Evolutionary conservation across 2,329 filamentous ascomycete species (phyloP).

Genomic region (Nannizzia gypsea): DNA sequence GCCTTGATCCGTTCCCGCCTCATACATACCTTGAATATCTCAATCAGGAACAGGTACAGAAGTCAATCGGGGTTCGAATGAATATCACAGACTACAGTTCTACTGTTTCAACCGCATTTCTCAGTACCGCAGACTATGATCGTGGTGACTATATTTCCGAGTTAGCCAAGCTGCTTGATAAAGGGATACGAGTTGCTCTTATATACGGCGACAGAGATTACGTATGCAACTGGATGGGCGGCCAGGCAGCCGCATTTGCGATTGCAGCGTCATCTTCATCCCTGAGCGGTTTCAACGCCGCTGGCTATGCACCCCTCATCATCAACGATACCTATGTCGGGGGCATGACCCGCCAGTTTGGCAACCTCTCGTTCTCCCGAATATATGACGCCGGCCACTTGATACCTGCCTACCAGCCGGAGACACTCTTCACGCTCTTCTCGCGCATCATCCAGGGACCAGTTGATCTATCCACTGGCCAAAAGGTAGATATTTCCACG

Average conservation of each 20-base stretch:
- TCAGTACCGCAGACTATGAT: background rate
- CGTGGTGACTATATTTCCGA: conserved; percentile 18
- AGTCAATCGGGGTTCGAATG: conserved; percentile 41
- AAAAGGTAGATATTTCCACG: conserved; percentile 11
- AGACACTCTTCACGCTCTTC: conserved; percentile 29
- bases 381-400: conserved; percentile 39
- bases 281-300: conserved; percentile 39
- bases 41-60: conserved; percentile 42
- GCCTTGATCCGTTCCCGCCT: conserved; percentile 42
- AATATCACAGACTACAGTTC: conserved; percentile 43
- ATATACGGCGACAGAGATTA: conserved; percentile 45
- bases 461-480: conserved; percentile 26
- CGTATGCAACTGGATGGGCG: conserved; percentile 47
- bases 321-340: conserved; percentile 35
- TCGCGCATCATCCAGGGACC: conserved; percentile 23
- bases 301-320: conserved; percentile 38
- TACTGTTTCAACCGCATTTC: conserved; percentile 31
- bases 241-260: conserved; percentile 47
- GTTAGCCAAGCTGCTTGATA: conserved; percentile 37
- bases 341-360: conserved; percentile 37
- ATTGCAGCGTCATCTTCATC: conserved; percentile 37
- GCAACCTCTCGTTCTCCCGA: conserved; percentile 39
- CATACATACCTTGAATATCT: conserved; percentile 46
- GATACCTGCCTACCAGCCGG: conserved; percentile 27
- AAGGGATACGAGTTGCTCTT: conserved; percentile 40